Base-by-base conservation (phyloP, 306 rosid species). In the Dicorynia guianensis region DNA sequence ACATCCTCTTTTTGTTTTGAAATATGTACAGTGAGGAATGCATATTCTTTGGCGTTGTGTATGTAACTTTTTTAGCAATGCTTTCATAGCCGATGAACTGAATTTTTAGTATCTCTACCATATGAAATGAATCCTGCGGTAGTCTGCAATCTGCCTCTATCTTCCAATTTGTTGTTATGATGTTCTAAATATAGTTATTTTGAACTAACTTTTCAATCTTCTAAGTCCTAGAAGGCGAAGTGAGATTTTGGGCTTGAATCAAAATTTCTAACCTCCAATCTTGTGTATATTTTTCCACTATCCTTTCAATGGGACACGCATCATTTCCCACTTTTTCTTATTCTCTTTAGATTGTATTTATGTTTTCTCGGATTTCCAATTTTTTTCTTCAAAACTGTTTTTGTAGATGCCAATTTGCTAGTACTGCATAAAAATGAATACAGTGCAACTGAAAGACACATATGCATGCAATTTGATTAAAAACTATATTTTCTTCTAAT, bases 11-110 rank as follows among this genome's bases (percentile, higher is more conserved):
- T 11, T 48, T 76, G 33, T 50, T 53, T 75, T 36, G 36, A 14
- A 68, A 60, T 35, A 60, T 65, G 25, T 60, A 20, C 36, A 33
- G 4, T 50, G 18, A 35, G 30, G 30, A 25, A 25, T 25, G 30
- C 30, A 47, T 30, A 61, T 15, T 39, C 67, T 15, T 38, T 62
- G 1, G 4, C 35, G 0, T 35, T 60, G 14, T 7, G 12, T 35
- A 60, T 61, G 54, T 80, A 52, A 60, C 60, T 80, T 67, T 67
- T 60, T 20, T 34, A 69, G 30, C 33, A 30, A 17, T 40, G 71
- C 38, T 47, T 55, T 40, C 14, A 64, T 30, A 20, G 57, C 10
- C 63, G 53, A 8, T 63, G 46, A 53, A 44, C 38, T 75, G 13
- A 19, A 36, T 42, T 18, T 4, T 38, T 7, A 34, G 57, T 63